These are phyloP conservation scores for Aurantiochytrium sp. DNA, from an alignment of 108 stramenopile species.

Conservation along the genomic window DNA sequence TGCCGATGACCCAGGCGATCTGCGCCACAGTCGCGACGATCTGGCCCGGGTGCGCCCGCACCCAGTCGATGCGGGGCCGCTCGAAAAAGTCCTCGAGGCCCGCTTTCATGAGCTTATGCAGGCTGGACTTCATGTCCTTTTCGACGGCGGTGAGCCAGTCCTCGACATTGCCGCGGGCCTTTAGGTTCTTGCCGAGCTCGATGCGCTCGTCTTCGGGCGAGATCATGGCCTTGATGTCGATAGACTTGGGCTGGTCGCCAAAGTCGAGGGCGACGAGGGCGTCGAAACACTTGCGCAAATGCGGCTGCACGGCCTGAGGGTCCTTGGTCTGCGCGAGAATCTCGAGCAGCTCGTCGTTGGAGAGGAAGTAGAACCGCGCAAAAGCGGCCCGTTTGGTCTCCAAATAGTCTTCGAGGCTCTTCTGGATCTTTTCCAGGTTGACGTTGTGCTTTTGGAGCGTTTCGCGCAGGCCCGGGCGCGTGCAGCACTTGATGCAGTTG, in stretches of 20 bases:
- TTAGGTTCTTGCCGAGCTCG: slow-evolving; percentile 50
- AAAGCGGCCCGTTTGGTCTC: slow-evolving; percentile 45
- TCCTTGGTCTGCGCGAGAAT: slow-evolving; percentile 38
- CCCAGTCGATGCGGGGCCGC: slow-evolving; percentile 44
- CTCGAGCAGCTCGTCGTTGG: slow-evolving; percentile 49
- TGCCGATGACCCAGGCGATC: slow-evolving; percentile 59
- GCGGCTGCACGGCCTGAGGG: slow-evolving; percentile 47
- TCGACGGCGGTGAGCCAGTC: slow-evolving; percentile 53
- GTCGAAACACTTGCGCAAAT: slow-evolving; percentile 53
- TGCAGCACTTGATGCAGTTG: slow-evolving; percentile 46
- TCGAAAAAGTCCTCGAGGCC: slow-evolving; percentile 3
- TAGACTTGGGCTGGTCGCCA: slow-evolving; percentile 8
- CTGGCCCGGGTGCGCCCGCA: slow-evolving; percentile 48
- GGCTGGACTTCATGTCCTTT: slow-evolving; percentile 39
- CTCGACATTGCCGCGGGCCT: slow-evolving; percentile 49
- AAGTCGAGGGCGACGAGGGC: slow-evolving; percentile 41
- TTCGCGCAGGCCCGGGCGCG: slow-evolving; percentile 41
- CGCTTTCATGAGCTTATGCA: slow-evolving; percentile 41
- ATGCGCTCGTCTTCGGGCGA: slow-evolving; percentile 46
- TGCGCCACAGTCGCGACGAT: slow-evolving; percentile 59
- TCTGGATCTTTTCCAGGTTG: slow-evolving; percentile 49
- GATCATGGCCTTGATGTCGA: slow-evolving; percentile 44
- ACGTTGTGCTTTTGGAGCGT: slow-evolving; percentile 36
- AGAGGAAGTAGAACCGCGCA: slow-evolving; percentile 53
- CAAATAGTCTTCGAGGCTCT: slow-evolving; percentile 55